A percentile compares a stretch with the other conserved stretches of the same genome.
Evolutionary conservation across 495 filamentous ascomycete genomes (phyloP).

Genomic region (Lasiosphaeria ovina): DNA sequence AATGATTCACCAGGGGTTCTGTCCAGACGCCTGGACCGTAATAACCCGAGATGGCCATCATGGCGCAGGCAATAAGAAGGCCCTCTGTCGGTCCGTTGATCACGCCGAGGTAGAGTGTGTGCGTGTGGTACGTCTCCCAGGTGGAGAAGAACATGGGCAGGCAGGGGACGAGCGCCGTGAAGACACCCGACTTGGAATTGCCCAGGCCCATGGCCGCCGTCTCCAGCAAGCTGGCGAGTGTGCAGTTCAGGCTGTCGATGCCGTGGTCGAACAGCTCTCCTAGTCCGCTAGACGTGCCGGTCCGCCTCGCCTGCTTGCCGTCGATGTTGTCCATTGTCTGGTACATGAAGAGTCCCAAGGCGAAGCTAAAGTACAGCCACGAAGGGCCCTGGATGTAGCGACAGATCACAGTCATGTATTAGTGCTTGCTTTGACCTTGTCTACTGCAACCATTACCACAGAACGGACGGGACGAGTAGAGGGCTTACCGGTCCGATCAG

Average conservation of each 20-base stretch:
- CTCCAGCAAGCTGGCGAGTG: constrained; percentile 82
- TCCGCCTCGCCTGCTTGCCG: constrained; percentile 93
- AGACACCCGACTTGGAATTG: constrained; percentile 74
- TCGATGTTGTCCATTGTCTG: constrained; percentile 99
- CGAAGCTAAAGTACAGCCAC: constrained; percentile 95
- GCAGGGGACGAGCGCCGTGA: constrained; percentile 87
- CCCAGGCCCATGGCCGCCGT: constrained; percentile 90
- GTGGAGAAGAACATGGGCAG: constrained; percentile 99
- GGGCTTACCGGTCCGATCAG: constrained; percentile 78
- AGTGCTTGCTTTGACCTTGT: constrained; percentile 6
- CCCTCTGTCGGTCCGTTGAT: constrained; percentile 98
- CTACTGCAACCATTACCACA: background rate
- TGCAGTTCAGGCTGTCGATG: constrained; percentile 97
- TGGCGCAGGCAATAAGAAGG: constrained; percentile 76
- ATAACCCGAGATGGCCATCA: constrained; percentile 83
- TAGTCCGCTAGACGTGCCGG: constrained; percentile 89
- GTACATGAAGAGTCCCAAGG: constrained; percentile 94
- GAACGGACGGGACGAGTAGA: background rate
- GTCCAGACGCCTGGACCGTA: constrained; percentile 90
- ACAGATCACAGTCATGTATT: constrained; percentile 5
- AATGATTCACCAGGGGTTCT: constrained; percentile 61
- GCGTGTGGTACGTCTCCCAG: constrained; percentile 98
- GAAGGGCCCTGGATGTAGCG: constrained; percentile 61
- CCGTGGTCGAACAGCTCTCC: constrained; percentile 98
- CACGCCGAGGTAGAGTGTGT: constrained; percentile 94